phyloP scores from a whole-genome alignment of 2,329 filamentous ascomycete genomes.

The Dactylellina cionopaga region DNA sequence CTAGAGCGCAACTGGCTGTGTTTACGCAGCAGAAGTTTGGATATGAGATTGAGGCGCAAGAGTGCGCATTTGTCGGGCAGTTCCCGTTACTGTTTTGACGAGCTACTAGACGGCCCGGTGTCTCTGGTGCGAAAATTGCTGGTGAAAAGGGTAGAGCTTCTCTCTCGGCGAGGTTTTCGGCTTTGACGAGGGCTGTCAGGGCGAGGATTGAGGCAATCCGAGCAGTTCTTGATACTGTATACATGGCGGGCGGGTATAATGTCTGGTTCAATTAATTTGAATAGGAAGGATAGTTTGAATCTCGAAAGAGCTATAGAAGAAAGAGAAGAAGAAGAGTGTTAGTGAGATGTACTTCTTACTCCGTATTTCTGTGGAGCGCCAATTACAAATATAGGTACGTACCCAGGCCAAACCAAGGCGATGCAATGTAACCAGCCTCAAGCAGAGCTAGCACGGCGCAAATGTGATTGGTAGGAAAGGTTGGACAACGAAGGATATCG shows the following conservation, averaged over 20 bases:
- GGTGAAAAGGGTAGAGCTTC: conserved; percentile 41
- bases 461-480: conserved; percentile 11
- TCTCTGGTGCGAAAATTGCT: conserved; percentile 19
- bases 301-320: background rate
- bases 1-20: conserved; percentile 31
- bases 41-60: conserved; percentile 47
- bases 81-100: conserved; percentile 42
- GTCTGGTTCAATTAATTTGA: background rate
- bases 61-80: conserved; percentile 24
- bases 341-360: background rate
- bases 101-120: background rate
- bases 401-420: conserved; percentile 11
- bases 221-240: conserved; percentile 29
- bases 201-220: conserved; percentile 47
- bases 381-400: conserved; percentile 1
- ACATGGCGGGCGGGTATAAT: conserved; percentile 16
- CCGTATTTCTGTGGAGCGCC: conserved; percentile 32
- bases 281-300: background rate
- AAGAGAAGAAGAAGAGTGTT: background rate
- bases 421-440: conserved; percentile 49
- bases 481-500: background rate
- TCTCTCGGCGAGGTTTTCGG: conserved; percentile 33
- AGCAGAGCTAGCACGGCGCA: background rate
- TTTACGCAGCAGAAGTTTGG: conserved; percentile 44
- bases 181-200: conserved; percentile 32